Evolutionary conservation across 192 early-diverging fungal genomes (phyloP), one percentile per base, ranked within the genome.

Genomic region (Umbelopsis isabellina): DNA sequence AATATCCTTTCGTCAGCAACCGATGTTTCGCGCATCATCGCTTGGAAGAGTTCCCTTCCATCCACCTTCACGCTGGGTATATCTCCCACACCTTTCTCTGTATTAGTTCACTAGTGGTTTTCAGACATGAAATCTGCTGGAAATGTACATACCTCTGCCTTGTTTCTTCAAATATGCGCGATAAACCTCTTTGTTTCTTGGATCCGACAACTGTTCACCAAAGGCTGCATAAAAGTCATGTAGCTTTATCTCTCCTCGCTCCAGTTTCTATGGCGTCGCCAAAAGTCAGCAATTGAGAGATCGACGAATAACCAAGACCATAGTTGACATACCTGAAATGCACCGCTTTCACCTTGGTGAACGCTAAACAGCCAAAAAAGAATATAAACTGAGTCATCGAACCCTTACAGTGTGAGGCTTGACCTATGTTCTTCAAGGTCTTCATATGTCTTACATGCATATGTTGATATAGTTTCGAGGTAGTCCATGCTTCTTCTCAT

Each of bases 381-480:
- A 12, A 61, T 30, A n/a, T n/a, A n/a, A n/a, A n/a, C n/a, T 70
- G 12, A 55, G 52, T n/a, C 10, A 22, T 18, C 4, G 37, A 20
- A 11, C 8, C 20, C 13, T 50, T 6, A 46, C 66, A 3, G 23
- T 16, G 55, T 61, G 55, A 37, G 55, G 21, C 49, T 58, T 72
- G 22, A 22, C 35, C 9, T 21, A 49, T 37, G 4, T 46, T 46
- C 13, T 67, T 12, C 25, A 27, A 13, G 20, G 22, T 4, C 27
- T 15, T 16, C 27, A 30, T 12, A 37, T 22, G 16, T 45, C 72
- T 67, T 83, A 85, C 86, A 95, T 91, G 66, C 90, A 86, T 8
- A 94, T 87, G 76, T 94, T 95, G 72, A 95, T 83, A 76, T 93
- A 95, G 83, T 94, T 91, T 65, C 75, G 72, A 3, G 94, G 94